Base-by-base conservation (phyloP, 108 stramenopile genomes). In the Nannochloropsis salina region DNA sequence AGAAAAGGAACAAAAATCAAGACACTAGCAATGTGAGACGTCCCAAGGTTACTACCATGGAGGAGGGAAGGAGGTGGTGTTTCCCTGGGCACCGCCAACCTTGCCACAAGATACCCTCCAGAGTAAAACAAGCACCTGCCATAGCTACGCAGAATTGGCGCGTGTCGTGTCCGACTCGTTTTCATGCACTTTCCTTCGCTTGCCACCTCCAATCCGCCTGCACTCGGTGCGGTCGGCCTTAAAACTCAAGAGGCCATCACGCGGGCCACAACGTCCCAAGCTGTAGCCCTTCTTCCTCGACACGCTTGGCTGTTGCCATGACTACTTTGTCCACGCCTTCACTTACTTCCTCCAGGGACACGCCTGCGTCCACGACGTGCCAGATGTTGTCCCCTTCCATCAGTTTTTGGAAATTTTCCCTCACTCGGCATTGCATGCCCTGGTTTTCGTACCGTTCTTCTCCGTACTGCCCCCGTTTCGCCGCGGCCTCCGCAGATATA, bases 381-480 rank as follows among this genome's bases (percentile, higher is more conserved):
- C 89, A 89, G 9, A 81, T 42, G 11, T 4, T 12, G 11, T 86
- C 86, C 82, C 20, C 22, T 81, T 42, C 79, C 9, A 31, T 42
- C 31, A 89, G 79, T 2, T 82, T 74, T 79, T 51, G 83, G 42
- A 91, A 88, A 45, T 87, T 85, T 41, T 85, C 82, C 44, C 84
- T 80, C 8, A 91, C 91, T n/a, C 43, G 43, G 12, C 12, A 41
- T 42, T 91, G 91, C 44, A 90, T 83, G 42, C 81, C 89, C 79
- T 31, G 41, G 18, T 88, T 91, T 82, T 92, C 92, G 83, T 91
- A 91, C 8, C 93, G 84, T 86, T 93, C 92, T 51, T 90, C 92
- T 3, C 93, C 93, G 42, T 89, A 99, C 93, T 96, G 96, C 90
- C 97, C 97, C 84, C 98, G 94, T 91, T 94, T 85, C 84, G 92